A percentile compares a stretch with the other conserved stretches of the same genome.
phyloP scores from a whole-genome alignment of 768 basidiomycete species.

The Pleurotus tuoliensis region DNA sequence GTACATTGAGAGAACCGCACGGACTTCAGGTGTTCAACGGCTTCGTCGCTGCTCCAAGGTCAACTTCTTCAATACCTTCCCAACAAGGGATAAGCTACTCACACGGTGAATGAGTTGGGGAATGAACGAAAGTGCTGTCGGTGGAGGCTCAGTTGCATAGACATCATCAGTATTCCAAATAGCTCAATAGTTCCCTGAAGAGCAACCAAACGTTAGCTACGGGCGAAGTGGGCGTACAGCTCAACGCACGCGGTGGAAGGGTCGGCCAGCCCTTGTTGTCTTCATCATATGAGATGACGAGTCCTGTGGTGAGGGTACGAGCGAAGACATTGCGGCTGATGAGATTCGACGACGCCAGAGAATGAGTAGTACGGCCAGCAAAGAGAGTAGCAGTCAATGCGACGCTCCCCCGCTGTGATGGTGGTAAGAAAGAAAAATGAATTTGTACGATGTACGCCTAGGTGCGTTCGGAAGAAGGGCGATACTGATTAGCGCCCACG shows the following conservation, averaged over 20 bases:
- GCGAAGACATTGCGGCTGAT: slow-evolving; percentile 29
- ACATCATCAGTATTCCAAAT: slow-evolving; percentile 94
- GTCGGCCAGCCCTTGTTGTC: slow-evolving; percentile 92
- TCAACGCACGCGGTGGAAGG: slow-evolving; percentile 77
- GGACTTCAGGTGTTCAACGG: slow-evolving; percentile 5
- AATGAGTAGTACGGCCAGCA: slow-evolving; percentile 43
- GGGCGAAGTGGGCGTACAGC: slow-evolving; percentile 10
- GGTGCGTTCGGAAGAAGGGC: neutral
- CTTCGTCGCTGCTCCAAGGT: slow-evolving; percentile 1
- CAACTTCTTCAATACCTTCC: slow-evolving; percentile 9
- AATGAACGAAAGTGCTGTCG: slow-evolving; percentile 96
- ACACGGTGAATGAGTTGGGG: slow-evolving; percentile 95
- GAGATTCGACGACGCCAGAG: slow-evolving; percentile 45
- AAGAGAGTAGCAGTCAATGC: slow-evolving; percentile 31
- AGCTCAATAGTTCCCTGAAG: slow-evolving; percentile 93
- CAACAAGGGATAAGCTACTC: slow-evolving; percentile 29
- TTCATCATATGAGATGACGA: slow-evolving; percentile 96
- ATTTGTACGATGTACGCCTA: neutral
- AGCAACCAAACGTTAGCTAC: slow-evolving; percentile 3
- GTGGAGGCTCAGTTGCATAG: slow-evolving; percentile 84
- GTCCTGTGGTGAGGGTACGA: slow-evolving; percentile 28
- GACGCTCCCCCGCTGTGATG: slow-evolving; percentile 6
- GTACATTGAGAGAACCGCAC: slow-evolving; percentile 6
- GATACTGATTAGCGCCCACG: neutral
- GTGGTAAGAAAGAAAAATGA: slow-evolving; percentile 15